Evolutionary conservation across 1,284 basidiomycete species (phyloP), one percentile per base, ranked within the genome.

Genomic region (Xerocomus amazonicus): DNA sequence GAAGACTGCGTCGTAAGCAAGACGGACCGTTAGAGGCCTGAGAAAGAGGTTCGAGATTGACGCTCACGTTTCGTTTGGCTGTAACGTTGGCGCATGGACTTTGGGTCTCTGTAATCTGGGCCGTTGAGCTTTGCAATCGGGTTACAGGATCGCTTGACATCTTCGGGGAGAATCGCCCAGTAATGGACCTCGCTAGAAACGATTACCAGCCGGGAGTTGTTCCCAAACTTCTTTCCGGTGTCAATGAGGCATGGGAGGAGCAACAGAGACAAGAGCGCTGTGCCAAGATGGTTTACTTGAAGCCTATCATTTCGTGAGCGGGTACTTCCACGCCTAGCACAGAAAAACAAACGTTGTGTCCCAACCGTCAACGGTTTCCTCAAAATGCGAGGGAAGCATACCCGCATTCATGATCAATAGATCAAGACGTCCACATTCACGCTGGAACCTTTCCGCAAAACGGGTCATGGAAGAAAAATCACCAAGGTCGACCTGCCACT

Each of bases 101-200:
- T 67, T 9, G 19, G 39, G 5, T 59, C 62, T 43, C 65, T 70
- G 43, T 69, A 65, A 9, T 66, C 60, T 36, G 60, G 53, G 37
- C 64, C 64, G 1, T 50, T 63, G 3, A 76, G 56, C 0, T 43
- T 65, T 8, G 61, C 56, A 3, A 74, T 45, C 3, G 70, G 68
- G n/a, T 67, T 58, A 0, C 58, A 36, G 6, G 62, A 59, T 0
- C 54, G 40, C 17, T 70, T 39, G 27, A 70, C 58, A 1, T 62
- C 56, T 4, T 65, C 52, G 0, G 61, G 52, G 31, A 66, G 41
- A 1, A 35, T 39, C 1, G 51, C 47, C 56, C 47, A 55, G 39
- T 62, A 54, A 48, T 72, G 69, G 0, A 56, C 47, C 2, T 47
- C 53, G 47, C 66, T 69, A 9, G 55, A 3, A 8, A 61, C 51